Base-by-base conservation (phyloP, 2,329 filamentous ascomycete genomes). In the Coniosporium tulheliwenetii region DNA sequence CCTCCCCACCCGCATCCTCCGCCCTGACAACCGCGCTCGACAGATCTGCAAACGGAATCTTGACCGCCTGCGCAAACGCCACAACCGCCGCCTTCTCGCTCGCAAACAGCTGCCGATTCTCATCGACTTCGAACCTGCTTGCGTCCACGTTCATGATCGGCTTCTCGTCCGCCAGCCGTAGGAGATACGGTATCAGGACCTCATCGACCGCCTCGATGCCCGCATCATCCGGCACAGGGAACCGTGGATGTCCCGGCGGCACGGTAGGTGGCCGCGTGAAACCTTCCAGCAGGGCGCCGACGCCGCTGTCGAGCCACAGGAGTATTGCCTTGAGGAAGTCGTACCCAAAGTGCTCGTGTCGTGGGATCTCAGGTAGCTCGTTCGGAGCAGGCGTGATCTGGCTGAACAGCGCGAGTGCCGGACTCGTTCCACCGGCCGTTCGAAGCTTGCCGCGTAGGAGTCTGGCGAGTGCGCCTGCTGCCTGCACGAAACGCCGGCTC, bases 251-350 rank as follows among this genome's bases (percentile, higher is more conserved):
- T 29, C 64, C 60, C 36, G 58, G 57, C 29, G 60, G 55, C 45
- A 63, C 54, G 16, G 55, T 51, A 3, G 59, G 54, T 19, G 62
- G 58, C 39, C 64, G 60, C 34, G 69, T 71, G 52, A 80, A 80
- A 0, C 70, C 73, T 43, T 70, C 62, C 2, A 78, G 53, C 8
- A 79, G 53, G 26, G 64, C 65, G 8, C 66, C 60, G 10, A 71
- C 59, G 8, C 76, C 76, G 30, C 72, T 74, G 41, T 75, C 71
- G 2, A 79, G 57, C 72, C 75, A 80, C 1, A 79, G 60, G 2
- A 77, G 50, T 36, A 79, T 75, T 1, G 75, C 73, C 51, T 74
- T 77, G 19, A 79, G 48, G 47, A 80, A 79, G 47, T 79, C 75
- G 48, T 77, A 78, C n/a, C 65, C 65, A 50, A 79, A 79, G 10